Evolutionary conservation across 768 basidiomycete species (phyloP).

Genomic region (Candolleomyces aberdarensis): DNA sequence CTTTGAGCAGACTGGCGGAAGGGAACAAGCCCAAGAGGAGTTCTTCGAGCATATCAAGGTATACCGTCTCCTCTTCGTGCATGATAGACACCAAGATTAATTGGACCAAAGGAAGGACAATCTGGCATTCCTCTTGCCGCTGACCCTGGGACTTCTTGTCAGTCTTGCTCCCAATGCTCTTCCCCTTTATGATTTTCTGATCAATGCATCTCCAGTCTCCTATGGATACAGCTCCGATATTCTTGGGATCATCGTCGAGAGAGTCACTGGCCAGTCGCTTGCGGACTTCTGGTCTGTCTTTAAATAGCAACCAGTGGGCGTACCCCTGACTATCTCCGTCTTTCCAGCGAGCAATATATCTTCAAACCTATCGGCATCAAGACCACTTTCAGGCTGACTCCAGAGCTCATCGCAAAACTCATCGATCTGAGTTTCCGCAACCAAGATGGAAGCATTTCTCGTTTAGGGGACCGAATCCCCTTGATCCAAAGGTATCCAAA

Average conservation of each 20-base stretch:
- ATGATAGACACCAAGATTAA: not conserved
- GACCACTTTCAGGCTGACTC: slow-evolving; percentile 23
- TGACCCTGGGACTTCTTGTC: slow-evolving; percentile 28
- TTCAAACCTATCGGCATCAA: slow-evolving; percentile 28
- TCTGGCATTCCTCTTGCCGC: slow-evolving; percentile 23
- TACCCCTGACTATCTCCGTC: not conserved
- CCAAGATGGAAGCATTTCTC: slow-evolving; percentile 15
- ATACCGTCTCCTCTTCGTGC: not conserved
- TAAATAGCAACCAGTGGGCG: not conserved
- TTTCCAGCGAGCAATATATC: slow-evolving; percentile 24
- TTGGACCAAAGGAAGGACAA: slow-evolving; percentile 15
- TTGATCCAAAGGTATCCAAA: slow-evolving; percentile 21
- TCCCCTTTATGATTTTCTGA: not conserved
- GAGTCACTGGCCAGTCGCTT: slow-evolving; percentile 22
- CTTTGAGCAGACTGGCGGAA: slow-evolving; percentile 10
- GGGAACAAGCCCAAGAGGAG: slow-evolving; percentile 11
- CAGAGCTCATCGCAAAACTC: slow-evolving; percentile 17
- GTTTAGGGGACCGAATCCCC: slow-evolving; percentile 12
- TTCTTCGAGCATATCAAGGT: slow-evolving; percentile 25
- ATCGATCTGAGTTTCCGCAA: slow-evolving; percentile 19
- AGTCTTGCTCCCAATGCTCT: not conserved
- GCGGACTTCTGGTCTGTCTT: slow-evolving; percentile 25
- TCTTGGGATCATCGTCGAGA: slow-evolving; percentile 28
- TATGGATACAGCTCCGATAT: slow-evolving; percentile 30
- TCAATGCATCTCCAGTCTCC: slow-evolving; percentile 13